Evolutionary conservation across 2,329 filamentous ascomycete species (phyloP).

Genomic region (Sporothrix luriei): DNA sequence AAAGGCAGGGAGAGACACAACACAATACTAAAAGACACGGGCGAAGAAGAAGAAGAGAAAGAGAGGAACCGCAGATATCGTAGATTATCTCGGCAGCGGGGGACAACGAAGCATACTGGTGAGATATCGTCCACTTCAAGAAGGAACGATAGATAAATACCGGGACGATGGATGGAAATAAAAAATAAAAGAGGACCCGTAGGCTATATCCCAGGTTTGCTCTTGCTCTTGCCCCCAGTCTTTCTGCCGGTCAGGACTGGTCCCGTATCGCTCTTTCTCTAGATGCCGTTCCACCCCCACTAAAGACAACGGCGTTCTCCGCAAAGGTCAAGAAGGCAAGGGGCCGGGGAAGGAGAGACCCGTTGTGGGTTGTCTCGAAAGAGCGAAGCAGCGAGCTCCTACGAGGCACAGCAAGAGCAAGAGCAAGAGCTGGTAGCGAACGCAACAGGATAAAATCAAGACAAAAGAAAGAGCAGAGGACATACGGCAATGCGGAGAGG

Average conservation of each 20-base stretch:
- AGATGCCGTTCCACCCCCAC: background rate
- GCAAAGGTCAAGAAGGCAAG: conserved; percentile 15
- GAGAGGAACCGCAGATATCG: background rate
- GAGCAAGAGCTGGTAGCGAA: background rate
- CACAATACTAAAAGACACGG: background rate
- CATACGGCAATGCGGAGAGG: conserved; percentile 20
- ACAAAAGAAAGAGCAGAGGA: background rate
- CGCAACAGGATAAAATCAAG: conserved; percentile 10
- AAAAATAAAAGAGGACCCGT: background rate
- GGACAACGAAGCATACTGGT: background rate
- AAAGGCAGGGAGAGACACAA: background rate
- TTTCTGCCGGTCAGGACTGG: background rate
- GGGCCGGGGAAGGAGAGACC: conserved; percentile 9
- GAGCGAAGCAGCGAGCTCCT: conserved; percentile 1
- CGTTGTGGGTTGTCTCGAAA: background rate
- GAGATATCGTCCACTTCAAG: conserved; percentile 8
- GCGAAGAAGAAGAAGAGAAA: background rate
- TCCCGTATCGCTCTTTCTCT: conserved; percentile 7
- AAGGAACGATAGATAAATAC: background rate
- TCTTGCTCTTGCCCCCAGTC: conserved; percentile 8
- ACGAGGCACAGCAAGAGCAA: too few species aligned
- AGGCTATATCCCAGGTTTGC: too few species aligned
- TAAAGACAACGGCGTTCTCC: conserved; percentile 6
- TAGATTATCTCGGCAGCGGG: conserved; percentile 9
- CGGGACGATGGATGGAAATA: background rate